phyloP scores from a whole-genome alignment of 495 filamentous ascomycete species.

The Lasiosphaeris hirsuta region DNA sequence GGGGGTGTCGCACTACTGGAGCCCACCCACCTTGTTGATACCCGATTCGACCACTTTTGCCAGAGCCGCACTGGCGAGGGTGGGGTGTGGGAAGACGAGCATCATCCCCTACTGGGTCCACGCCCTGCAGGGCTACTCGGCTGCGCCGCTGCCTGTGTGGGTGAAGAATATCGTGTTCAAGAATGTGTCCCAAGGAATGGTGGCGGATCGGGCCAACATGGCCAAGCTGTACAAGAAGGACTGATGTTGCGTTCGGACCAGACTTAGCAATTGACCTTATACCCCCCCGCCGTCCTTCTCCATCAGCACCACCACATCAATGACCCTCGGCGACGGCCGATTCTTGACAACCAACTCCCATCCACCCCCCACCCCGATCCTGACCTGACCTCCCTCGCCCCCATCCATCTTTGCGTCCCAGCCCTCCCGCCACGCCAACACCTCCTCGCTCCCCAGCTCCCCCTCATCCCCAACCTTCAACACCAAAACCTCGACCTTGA shows the following conservation, averaged over 20 bases:
- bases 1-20: slow-evolving; percentile 11
- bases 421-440: neutral
- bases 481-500: neutral
- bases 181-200: neutral
- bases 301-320: neutral
- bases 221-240: neutral
- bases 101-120: slow-evolving; percentile 31
- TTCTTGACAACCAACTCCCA: slow-evolving; percentile 1
- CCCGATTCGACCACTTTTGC: slow-evolving; percentile 26
- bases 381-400: neutral
- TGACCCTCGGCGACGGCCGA: neutral
- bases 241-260: too few relatives aligned
- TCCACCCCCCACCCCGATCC: neutral
- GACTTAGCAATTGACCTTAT: too few relatives aligned
- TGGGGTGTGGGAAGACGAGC: slow-evolving; percentile 24
- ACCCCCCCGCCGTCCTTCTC: neutral
- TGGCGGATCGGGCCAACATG: neutral
- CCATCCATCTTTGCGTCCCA: neutral
- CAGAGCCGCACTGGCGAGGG: slow-evolving; percentile 22
- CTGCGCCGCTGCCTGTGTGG: neutral
- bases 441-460: neutral
- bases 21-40: slow-evolving; percentile 12
- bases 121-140: slow-evolving; percentile 17
- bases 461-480: neutral
- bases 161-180: neutral